Conservation (phyloP, 192 early-diverging fungal genomes). For the Coemansia sp. region DNA sequence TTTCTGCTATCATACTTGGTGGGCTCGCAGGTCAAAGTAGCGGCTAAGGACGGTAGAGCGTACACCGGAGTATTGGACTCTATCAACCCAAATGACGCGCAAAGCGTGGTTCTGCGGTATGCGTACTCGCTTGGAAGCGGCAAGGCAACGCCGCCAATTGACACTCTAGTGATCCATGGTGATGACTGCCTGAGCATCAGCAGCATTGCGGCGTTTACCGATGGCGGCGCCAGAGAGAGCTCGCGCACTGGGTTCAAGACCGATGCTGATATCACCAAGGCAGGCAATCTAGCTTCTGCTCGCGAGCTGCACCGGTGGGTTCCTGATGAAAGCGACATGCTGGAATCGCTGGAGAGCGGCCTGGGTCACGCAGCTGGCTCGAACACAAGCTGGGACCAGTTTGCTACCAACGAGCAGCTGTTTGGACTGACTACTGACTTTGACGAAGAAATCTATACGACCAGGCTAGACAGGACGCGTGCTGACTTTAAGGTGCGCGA, state of each 20-base stretch:
- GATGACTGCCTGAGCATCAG: conserved; percentile 39
- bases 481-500: conserved; percentile 86
- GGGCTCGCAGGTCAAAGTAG: conserved; percentile 38
- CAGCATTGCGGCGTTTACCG: conserved; percentile 25
- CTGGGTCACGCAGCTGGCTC: conserved; percentile 6
- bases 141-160: conserved; percentile 27
- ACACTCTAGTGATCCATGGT: conserved; percentile 40
- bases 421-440: conserved; percentile 97
- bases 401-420: conserved; percentile 85
- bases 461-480: conserved; percentile 78
- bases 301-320: conserved; percentile 87
- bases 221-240: conserved; percentile 4
- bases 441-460: conserved; percentile 96
- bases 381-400: conserved; percentile 85
- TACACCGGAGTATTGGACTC: conserved; percentile 42
- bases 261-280: conserved; percentile 83
- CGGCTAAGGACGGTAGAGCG: conserved; percentile 12
- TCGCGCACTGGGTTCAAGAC: conserved; percentile 66
- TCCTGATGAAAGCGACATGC: conserved; percentile 60
- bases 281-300: conserved; percentile 60
- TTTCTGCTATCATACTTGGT: conserved; percentile 43
- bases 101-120: conserved; percentile 49
- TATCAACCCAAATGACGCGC: conserved; percentile 50
- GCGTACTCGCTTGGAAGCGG: conserved; percentile 27
- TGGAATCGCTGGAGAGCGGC: conserved; percentile 21